Conservation (phyloP, 2,329 filamentous ascomycete species). For the Hypocreales sp. region DNA sequence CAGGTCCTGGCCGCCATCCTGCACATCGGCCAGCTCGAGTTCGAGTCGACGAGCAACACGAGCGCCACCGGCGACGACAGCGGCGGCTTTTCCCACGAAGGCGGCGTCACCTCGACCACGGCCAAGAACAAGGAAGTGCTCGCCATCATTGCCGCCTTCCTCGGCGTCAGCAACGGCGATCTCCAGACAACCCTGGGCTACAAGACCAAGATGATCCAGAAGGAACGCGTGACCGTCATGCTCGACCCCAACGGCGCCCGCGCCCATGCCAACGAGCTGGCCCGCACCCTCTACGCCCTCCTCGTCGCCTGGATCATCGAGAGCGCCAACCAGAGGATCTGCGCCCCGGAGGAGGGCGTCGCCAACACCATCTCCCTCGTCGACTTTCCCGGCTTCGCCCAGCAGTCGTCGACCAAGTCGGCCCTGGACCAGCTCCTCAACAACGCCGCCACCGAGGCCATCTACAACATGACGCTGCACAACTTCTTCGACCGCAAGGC, state of each 20-base stretch:
- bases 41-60: slow-evolving; percentile 68
- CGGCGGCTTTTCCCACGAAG: slow-evolving; percentile 91
- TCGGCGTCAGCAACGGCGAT: slow-evolving; percentile 68
- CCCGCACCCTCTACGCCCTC: slow-evolving; percentile 82
- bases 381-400: slow-evolving; percentile 90
- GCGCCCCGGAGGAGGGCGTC: slow-evolving; percentile 73
- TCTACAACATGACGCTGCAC: slow-evolving; percentile 87
- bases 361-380: slow-evolving; percentile 90
- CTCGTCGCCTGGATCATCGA: slow-evolving; percentile 91
- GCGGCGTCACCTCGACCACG: slow-evolving; percentile 67
- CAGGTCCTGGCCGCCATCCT: slow-evolving; percentile 86
- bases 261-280: slow-evolving; percentile 84
- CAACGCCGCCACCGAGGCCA: slow-evolving; percentile 81
- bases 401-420: slow-evolving; percentile 69
- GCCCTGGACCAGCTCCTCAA: slow-evolving; percentile 83
- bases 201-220: slow-evolving; percentile 91
- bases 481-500: slow-evolving; percentile 94
- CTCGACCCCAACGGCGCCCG: slow-evolving; percentile 82
- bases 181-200: slow-evolving; percentile 83
- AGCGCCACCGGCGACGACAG: slow-evolving; percentile 74
- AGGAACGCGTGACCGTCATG: slow-evolving; percentile 97
- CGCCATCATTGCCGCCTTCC: slow-evolving; percentile 77
- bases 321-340: slow-evolving; percentile 77
- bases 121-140: slow-evolving; percentile 92
- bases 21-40: slow-evolving; percentile 96